phyloP scores from a whole-genome alignment of 352 stramenopile species.

The Pythium sukuiense region DNA sequence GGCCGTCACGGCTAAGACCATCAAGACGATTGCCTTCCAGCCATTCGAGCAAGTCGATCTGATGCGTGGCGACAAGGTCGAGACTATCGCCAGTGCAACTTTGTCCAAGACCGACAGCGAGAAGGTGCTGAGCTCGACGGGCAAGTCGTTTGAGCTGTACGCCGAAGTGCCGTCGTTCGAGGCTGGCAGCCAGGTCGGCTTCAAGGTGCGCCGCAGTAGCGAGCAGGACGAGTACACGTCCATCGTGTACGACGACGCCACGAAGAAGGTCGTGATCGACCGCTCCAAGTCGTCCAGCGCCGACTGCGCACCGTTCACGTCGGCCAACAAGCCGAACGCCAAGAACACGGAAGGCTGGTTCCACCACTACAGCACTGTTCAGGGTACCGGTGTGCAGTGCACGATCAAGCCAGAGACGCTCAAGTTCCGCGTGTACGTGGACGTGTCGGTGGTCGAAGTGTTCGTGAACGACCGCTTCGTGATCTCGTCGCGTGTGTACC shows the following conservation, averaged over 20 bases:
- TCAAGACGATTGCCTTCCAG: conserved; percentile 64
- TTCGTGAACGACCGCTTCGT: conserved; percentile 72
- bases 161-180: conserved; percentile 46
- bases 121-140: conserved; percentile 42
- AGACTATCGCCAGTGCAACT: conserved; percentile 31
- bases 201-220: conserved; percentile 52
- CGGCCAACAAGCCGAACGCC: conserved; percentile 33
- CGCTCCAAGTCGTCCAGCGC: conserved; percentile 46
- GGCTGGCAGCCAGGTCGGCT: conserved; percentile 49
- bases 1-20: conserved; percentile 46
- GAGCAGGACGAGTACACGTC: conserved; percentile 50
- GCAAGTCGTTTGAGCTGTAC: conserved; percentile 54
- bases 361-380: conserved; percentile 55
- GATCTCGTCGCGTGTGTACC: conserved; percentile 66
- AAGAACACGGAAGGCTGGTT: conserved; percentile 51
- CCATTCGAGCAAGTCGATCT: conserved; percentile 45
- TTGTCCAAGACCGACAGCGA: conserved; percentile 31
- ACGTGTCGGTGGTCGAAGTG: conserved; percentile 70
- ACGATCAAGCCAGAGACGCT: conserved; percentile 44
- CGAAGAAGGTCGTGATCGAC: conserved; percentile 64
- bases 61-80: conserved; percentile 45
- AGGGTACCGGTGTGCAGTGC: conserved; percentile 33
- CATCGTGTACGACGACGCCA: conserved; percentile 60
- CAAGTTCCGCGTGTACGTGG: conserved; percentile 62
- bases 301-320: conserved; percentile 47